Base-by-base conservation (phyloP, 495 filamentous ascomycete genomes). In the Tuber magnatum region DNA sequence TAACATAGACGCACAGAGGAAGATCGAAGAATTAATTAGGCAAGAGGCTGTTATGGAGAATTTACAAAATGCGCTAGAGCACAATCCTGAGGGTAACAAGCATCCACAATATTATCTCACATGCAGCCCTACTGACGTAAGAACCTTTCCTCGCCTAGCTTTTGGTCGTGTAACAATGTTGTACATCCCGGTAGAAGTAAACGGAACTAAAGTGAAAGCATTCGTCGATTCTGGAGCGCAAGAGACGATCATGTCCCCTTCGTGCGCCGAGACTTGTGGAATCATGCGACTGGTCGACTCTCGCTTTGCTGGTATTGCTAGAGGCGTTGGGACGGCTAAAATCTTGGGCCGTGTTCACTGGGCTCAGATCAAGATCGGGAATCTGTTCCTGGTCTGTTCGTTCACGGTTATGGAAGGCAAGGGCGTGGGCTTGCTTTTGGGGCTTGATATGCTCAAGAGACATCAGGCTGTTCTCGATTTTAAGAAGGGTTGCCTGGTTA, bases 321-420 rank as follows among this genome's bases (percentile, higher is more conserved):
- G 91, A 73, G 95, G 95, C 69, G 94, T 99, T 24, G 95, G 95
- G 32, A 97, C 94, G 2, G 96, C 95, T 46, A 91, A 89, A 70
- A 97, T 99, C 76, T 90, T 99, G 28, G 95, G 95, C 51, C 93
- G 94, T 40, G 95, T 99, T 0, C 95, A 98, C 82, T 92, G 91
- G 28, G 94, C 96, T 22, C 92, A 92, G 83, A 94, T 98, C 82
- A 92, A 92, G 85, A 97, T 99, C 78, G 96, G 95, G 28, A 88
- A 87, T 48, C 88, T 94, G 81, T 93, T 93, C 81, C 88, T 99
- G 71, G 89, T 94, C 0, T 97, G 94, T 86, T 92, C 92, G 70
- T 99, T 99, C 84, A 98, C 96, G n/a, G 95, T 99, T 78, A 97
- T 99, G 95, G 95, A 99, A 84, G 95, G 95, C 48, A 99, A 98